Base-by-base conservation (phyloP, 73 alveolate species). In the Halteria grandinella region DNA sequence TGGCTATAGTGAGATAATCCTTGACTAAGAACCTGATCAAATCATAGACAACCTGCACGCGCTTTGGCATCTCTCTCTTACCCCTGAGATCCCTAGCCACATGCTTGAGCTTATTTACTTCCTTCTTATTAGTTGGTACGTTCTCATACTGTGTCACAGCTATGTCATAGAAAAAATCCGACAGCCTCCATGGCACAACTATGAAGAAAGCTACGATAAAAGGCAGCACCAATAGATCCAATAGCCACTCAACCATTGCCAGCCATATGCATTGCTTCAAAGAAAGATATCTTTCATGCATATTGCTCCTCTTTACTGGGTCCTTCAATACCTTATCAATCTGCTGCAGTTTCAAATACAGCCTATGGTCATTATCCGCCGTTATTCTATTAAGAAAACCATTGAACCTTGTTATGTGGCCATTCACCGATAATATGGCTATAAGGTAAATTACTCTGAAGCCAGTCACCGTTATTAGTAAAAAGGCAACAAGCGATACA, bases 61-160 rank as follows among this genome's bases (percentile, higher is more conserved):
- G 37, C 43, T 60, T 60, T 4, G 77, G 77, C 4, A n/a, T 4
- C 34, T 60, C 1, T 4, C 58, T 49, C 5, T 37, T 18, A 2
- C 27, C 41, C 8, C n/a, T n/a, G n/a, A n/a, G n/a, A n/a, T 40
- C 48, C 29, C 43, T 59, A 14, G 60, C 17, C 58, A 60, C 24
- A 40, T 60, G 43, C 3, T 60, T n/a, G 7, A 8, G n/a, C 43
- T 23, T 60, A 27, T 57, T 57, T 12, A 40, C 43, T 60, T 21
- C 43, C 34, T n/a, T n/a, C n/a, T n/a, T n/a, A n/a, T 60, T 11
- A n/a, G 77, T 60, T 14, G 77, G 77, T 1, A 60, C 59, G n/a
- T 59, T 32, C 29, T 60, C 77, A 37, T 21, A 60, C 43, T 60
- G 43, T 11, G 55, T 17, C 11, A 60, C 77, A 60, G 77, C 77